Conservation (phyloP, 441 rosid species). For the Pelargonium citronellum region DNA sequence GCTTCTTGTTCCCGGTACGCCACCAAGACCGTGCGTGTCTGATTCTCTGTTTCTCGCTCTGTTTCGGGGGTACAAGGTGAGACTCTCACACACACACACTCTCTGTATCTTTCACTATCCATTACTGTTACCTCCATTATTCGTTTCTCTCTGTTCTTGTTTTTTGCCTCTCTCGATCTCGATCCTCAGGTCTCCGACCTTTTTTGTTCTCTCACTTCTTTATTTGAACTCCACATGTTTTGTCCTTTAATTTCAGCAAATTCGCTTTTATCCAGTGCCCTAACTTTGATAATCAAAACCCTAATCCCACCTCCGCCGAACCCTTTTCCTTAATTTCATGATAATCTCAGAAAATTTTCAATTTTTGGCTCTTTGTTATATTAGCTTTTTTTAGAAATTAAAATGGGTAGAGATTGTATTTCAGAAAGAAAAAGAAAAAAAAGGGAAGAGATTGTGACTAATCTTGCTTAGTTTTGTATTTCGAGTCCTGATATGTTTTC, state of each 20-base stretch:
- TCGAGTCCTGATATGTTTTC: not conserved
- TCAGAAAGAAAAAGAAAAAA: not conserved
- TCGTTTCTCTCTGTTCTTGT: not conserved
- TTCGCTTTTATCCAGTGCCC: not conserved
- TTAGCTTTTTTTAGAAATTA: not conserved
- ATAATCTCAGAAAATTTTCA: not conserved
- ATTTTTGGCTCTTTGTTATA: not conserved
- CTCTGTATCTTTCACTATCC: not conserved
- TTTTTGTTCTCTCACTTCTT: not conserved
- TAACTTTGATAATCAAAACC: conserved; percentile 7
- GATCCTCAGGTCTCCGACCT: conserved; percentile 1
- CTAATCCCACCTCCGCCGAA: conserved; percentile 7
- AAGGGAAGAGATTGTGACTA: not conserved
- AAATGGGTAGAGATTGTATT: too few species aligned
- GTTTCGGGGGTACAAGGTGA: not conserved
- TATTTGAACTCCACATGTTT: not conserved
- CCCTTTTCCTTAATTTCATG: not conserved
- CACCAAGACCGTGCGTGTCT: not conserved
- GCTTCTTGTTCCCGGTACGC: conserved; percentile 11
- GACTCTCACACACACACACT: not conserved
- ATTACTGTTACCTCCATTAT: conserved; percentile 1
- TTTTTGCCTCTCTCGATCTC: conserved; percentile 6
- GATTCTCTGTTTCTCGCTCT: conserved; percentile 3
- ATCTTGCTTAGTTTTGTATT: not conserved
- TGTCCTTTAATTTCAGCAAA: not conserved